Percentiles rank a stretch among this genome's conserved stretches.
Conservation (phyloP, 306 rosid genomes). For the Dryas drummondii region DNA sequence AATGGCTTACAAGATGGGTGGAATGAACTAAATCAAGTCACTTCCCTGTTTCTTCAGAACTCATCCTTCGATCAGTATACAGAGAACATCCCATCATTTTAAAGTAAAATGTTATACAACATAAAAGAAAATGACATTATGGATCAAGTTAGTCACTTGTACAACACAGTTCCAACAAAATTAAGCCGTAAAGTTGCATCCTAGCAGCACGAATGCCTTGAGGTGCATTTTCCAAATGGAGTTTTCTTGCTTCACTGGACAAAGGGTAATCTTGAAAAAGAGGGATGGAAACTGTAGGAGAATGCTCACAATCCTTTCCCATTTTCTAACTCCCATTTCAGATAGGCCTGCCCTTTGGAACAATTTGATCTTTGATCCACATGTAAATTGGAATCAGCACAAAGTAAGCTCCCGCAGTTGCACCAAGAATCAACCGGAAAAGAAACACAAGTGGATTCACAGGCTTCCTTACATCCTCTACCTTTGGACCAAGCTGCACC, state of each 20-base stretch:
- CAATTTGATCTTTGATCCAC: conserved; percentile 78
- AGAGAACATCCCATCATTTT: background rate
- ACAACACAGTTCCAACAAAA: background rate
- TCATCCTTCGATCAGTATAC: background rate
- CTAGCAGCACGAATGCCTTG: background rate
- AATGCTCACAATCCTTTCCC: background rate
- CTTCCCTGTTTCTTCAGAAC: background rate
- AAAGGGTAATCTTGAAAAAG: background rate
- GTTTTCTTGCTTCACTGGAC: background rate
- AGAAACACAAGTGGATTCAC: conserved; percentile 52
- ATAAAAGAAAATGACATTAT: background rate
- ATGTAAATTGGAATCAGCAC: conserved; percentile 74
- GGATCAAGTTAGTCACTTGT: conserved; percentile 10
- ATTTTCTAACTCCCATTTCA: conserved; percentile 23
- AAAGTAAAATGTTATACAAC: background rate
- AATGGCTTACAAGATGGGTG: background rate
- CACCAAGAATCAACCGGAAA: conserved; percentile 57
- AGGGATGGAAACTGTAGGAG: background rate
- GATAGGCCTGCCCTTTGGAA: conserved; percentile 71
- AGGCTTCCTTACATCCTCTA: conserved; percentile 67
- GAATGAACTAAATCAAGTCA: background rate
- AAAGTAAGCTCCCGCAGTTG: conserved; percentile 69
- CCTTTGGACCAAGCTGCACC: conserved; percentile 86
- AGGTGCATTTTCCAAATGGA: background rate
- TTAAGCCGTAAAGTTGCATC: background rate